A percentile compares a stretch with the other conserved stretches of the same genome.
Conservation (phyloP, 2,329 filamentous ascomycete species). For the Scedosporium aurantiacum region DNA sequence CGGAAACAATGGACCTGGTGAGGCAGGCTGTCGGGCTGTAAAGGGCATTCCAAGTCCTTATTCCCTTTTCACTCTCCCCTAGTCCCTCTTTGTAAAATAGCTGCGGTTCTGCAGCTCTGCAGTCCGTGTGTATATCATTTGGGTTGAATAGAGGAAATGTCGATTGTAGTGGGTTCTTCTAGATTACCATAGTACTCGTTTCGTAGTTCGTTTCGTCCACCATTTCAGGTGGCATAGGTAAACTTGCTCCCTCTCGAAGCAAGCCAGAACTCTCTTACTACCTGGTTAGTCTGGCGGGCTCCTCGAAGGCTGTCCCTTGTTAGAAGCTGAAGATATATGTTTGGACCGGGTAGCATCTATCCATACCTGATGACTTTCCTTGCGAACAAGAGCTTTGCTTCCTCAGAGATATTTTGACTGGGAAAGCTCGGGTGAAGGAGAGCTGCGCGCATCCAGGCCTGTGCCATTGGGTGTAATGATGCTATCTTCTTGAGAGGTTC, state of each 20-base stretch:
- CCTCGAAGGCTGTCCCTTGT: slow-evolving; percentile 47
- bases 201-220: neutral
- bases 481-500: slow-evolving; percentile 63
- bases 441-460: slow-evolving; percentile 52
- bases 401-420: slow-evolving; percentile 43
- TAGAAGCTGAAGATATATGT: neutral
- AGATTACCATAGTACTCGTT: too few relatives aligned
- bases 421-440: slow-evolving; percentile 45
- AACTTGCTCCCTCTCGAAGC: slow-evolving; percentile 51
- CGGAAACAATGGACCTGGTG: slow-evolving; percentile 43
- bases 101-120: neutral
- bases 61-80: neutral
- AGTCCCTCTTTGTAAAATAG: neutral
- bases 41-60: neutral
- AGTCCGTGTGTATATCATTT: too few relatives aligned
- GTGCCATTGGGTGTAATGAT: slow-evolving; percentile 41
- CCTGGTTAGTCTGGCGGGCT: slow-evolving; percentile 50
- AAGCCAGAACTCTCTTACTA: slow-evolving; percentile 66
- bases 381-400: slow-evolving; percentile 53
- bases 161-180: too few relatives aligned
- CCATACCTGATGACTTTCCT: slow-evolving; percentile 53
- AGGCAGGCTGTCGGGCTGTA: slow-evolving; percentile 39
- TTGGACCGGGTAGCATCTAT: neutral
- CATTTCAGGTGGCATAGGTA: slow-evolving; percentile 42
- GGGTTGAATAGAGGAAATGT: too few relatives aligned